Conservation (phyloP, 192 early-diverging fungal species). For the Coemansia sp. region DNA sequence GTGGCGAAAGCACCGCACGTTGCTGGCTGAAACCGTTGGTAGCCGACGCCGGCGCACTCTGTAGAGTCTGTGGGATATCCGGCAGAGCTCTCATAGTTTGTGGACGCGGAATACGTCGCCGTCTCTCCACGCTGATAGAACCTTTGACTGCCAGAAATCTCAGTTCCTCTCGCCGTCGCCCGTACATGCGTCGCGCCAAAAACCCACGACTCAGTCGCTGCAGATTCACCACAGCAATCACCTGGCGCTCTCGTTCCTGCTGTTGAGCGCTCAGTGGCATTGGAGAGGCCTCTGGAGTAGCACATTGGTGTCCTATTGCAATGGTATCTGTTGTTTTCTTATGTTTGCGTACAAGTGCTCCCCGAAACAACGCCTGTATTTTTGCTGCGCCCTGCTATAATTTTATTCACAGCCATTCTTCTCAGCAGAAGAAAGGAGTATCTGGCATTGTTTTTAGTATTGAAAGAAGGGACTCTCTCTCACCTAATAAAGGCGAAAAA, state of each 20-base stretch:
- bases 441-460: too few species aligned
- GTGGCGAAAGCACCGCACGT: too few species aligned
- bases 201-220: conserved; percentile 24
- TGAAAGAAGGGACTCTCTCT: not conserved
- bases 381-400: conserved; percentile 11
- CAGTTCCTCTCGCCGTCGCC: conserved; percentile 21
- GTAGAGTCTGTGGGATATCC: not conserved
- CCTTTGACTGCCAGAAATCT: conserved; percentile 26
- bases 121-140: conserved; percentile 31
- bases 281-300: conserved; percentile 13
- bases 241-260: not conserved
- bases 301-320: not conserved
- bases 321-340: not conserved
- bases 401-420: too few species aligned
- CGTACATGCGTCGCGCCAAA: conserved; percentile 11
- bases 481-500: too few species aligned
- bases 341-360: conserved; percentile 2
- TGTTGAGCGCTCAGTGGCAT: conserved; percentile 4
- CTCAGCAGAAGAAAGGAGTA: too few species aligned
- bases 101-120: conserved; percentile 8
- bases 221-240: conserved; percentile 8
- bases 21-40: not conserved
- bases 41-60: too few species aligned
- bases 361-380: conserved; percentile 13
- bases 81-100: not conserved